phyloP scores from a whole-genome alignment of 495 filamentous ascomycete species.

The Aspergillus taichungensis region DNA sequence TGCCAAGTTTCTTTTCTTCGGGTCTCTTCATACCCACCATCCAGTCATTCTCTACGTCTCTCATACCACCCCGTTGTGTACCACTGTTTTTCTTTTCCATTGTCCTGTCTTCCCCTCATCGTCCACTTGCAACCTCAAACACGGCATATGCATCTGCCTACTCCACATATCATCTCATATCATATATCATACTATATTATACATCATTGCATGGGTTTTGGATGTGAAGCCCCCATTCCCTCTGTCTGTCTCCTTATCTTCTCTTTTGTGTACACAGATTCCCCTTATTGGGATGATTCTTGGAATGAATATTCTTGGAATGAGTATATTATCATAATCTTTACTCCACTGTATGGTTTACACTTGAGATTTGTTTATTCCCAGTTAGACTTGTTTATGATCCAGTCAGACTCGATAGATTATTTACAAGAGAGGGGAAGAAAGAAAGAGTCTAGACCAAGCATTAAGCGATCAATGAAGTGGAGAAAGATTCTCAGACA shows the following conservation, averaged over 20 bases:
- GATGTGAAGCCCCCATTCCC: background rate
- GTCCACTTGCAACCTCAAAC: background rate
- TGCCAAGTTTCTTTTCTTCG: slow-evolving; percentile 3
- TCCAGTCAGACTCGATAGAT: too few relatives aligned
- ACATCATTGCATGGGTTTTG: background rate
- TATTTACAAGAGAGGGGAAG: too few relatives aligned
- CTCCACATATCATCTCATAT: background rate
- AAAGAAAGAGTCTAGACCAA: too few relatives aligned
- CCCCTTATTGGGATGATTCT: background rate
- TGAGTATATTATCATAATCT: background rate
- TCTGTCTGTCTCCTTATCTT: background rate
- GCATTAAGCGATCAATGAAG: too few relatives aligned
- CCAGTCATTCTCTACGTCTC: background rate
- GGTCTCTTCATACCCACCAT: background rate
- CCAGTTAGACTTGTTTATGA: too few relatives aligned
- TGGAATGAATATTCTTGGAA: background rate
- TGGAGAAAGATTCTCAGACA: too few relatives aligned
- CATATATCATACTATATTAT: background rate
- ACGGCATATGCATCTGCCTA: background rate
- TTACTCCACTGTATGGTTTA: too few relatives aligned
- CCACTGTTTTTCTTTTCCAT: slow-evolving; percentile 1
- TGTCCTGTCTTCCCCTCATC: slow-evolving; percentile 3
- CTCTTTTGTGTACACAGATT: slow-evolving; percentile 4
- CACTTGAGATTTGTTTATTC: too few relatives aligned
- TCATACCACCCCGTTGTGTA: background rate